phyloP scores from a whole-genome alignment of 78 protist species.

The Dictyostelium firmibasis region DNA sequence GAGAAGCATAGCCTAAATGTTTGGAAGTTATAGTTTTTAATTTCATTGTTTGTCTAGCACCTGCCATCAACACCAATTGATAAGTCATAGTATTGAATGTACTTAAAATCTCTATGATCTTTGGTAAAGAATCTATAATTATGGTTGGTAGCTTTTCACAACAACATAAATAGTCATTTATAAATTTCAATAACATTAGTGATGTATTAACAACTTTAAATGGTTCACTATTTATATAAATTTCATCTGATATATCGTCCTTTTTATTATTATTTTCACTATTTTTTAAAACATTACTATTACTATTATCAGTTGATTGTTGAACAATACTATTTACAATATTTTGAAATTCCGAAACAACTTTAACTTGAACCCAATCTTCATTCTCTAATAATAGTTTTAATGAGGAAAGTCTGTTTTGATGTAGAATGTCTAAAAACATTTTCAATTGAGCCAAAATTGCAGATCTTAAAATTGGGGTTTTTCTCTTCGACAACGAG shows the following conservation, averaged over 20 bases:
- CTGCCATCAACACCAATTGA: slow-evolving; percentile 74
- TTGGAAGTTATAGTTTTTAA: slow-evolving; percentile 69
- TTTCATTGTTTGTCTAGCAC: slow-evolving; percentile 77
- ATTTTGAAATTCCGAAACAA: slow-evolving; percentile 53
- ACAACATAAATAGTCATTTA: slow-evolving; percentile 42
- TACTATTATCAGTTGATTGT: not conserved
- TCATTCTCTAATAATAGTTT: slow-evolving; percentile 53
- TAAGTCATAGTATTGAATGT: slow-evolving; percentile 62
- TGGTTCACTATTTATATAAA: slow-evolving; percentile 37
- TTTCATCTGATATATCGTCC: slow-evolving; percentile 11
- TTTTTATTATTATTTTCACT: not conserved
- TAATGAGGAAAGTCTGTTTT: slow-evolving; percentile 38
- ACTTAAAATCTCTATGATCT: slow-evolving; percentile 32
- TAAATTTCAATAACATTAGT: slow-evolving; percentile 70
- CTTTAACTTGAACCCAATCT: slow-evolving; percentile 60
- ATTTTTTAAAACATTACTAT: too few relatives aligned
- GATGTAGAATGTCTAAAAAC: slow-evolving; percentile 42
- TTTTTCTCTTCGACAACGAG: slow-evolving; percentile 4
- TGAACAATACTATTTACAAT: slow-evolving; percentile 21
- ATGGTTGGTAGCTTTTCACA: slow-evolving; percentile 43
- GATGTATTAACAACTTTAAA: slow-evolving; percentile 64
- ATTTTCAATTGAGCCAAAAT: slow-evolving; percentile 12
- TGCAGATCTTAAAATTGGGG: slow-evolving; percentile 5
- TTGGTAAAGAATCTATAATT: slow-evolving; percentile 40
- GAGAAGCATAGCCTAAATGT: slow-evolving; percentile 63